Percentiles rank a stretch among this genome's conserved stretches.
Evolutionary conservation across 495 filamentous ascomycete genomes (phyloP).

Genomic region (Tuber microsphaerosporum): DNA sequence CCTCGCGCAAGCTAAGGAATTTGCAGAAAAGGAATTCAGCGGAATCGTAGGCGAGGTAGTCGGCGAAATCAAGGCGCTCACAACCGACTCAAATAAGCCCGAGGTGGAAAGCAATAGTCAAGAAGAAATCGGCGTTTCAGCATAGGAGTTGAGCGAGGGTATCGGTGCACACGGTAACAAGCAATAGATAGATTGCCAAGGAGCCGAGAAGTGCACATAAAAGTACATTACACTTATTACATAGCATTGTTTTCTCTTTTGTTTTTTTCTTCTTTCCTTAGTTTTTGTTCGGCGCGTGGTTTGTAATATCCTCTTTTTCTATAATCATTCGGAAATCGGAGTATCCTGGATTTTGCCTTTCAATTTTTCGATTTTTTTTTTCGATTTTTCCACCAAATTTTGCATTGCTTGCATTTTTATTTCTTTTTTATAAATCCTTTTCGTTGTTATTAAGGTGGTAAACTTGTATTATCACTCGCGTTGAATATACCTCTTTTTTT

Average conservation of each 20-base stretch:
- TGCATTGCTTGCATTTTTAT: conserved; percentile 1
- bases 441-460: background rate
- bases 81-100: conserved; percentile 4
- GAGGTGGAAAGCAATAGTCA: conserved; percentile 10
- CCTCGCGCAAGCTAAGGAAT: conserved; percentile 25
- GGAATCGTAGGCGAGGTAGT: conserved; percentile 21
- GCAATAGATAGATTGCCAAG: background rate
- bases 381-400: background rate
- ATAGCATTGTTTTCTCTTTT: conserved; percentile 1
- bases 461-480: conserved; percentile 1
- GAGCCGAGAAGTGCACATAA: background rate
- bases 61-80: conserved; percentile 25
- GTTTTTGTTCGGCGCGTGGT: conserved; percentile 5
- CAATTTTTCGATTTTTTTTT: background rate
- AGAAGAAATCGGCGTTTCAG: conserved; percentile 6
- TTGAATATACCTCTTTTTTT: conserved; percentile 8
- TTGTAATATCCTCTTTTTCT: conserved; percentile 22
- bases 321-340: conserved; percentile 9
- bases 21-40: conserved; percentile 29
- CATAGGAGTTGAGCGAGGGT: background rate
- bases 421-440: conserved; percentile 6
- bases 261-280: conserved; percentile 12
- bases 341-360: conserved; percentile 2
- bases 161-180: background rate
- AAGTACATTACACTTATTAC: background rate